A percentile compares a stretch with the other conserved stretches of the same genome.
Conservation (phyloP, 495 filamentous ascomycete genomes). For the Articulospora tetracladia region DNA sequence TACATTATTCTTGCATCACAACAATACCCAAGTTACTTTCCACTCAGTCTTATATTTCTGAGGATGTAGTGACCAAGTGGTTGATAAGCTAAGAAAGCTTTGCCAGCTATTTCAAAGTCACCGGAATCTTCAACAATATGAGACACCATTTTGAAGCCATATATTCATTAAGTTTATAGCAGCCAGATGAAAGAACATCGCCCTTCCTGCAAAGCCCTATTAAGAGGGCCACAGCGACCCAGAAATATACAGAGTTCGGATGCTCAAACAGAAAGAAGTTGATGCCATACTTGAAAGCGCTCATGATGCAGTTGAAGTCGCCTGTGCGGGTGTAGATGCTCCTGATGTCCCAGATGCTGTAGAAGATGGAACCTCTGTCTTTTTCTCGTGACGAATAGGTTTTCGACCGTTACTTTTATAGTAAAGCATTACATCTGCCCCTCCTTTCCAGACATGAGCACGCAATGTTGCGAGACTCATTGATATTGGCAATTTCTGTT, state of each 20-base stretch:
- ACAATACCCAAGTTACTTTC: too few relatives aligned
- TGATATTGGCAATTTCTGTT: slow-evolving; percentile 48
- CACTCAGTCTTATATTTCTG: too few relatives aligned
- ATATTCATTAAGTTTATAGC: neutral
- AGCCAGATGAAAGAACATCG: neutral
- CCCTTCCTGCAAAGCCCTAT: neutral
- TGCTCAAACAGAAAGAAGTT: neutral
- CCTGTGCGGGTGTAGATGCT: slow-evolving; percentile 3
- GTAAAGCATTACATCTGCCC: slow-evolving; percentile 81
- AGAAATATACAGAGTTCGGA: neutral
- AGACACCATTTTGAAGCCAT: too few relatives aligned
- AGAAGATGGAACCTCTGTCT: neutral
- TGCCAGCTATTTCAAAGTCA: too few relatives aligned
- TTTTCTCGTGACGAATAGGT: slow-evolving; percentile 21
- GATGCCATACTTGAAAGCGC: neutral
- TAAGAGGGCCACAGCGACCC: neutral
- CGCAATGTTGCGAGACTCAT: slow-evolving; percentile 92
- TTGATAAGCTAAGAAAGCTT: too few relatives aligned
- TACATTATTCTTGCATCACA: too few relatives aligned
- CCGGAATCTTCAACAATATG: too few relatives aligned
- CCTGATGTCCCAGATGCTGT: slow-evolving; percentile 1
- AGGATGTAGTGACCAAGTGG: too few relatives aligned
- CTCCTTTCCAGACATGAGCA: slow-evolving; percentile 86
- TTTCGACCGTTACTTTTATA: slow-evolving; percentile 89
- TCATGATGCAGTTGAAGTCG: slow-evolving; percentile 6